Evolutionary conservation across 352 stramenopile genomes (phyloP).

Genomic region (Hyaloperonospora arabidopsidis): DNA sequence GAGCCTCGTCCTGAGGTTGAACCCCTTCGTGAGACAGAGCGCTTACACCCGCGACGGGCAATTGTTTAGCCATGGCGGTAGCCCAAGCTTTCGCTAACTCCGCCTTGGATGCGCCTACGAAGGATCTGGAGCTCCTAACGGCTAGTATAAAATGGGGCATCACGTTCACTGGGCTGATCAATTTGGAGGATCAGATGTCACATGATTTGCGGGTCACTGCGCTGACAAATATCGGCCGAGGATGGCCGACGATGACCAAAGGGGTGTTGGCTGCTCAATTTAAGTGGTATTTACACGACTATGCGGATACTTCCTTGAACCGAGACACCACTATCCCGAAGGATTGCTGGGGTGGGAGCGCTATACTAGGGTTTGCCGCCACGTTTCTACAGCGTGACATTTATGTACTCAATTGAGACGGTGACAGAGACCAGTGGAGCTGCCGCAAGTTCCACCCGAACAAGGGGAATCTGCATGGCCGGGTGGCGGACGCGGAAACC

Average conservation of each 20-base stretch:
- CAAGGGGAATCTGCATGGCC: too few species aligned
- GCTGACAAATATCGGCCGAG: not conserved
- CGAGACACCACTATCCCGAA: too few species aligned
- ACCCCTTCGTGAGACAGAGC: not conserved
- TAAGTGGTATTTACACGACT: conserved; percentile 9
- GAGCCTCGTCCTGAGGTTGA: not conserved
- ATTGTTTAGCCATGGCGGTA: not conserved
- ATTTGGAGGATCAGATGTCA: not conserved
- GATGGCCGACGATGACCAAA: not conserved
- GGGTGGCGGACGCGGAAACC: too few species aligned
- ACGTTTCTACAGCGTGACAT: too few species aligned
- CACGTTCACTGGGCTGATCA: not conserved
- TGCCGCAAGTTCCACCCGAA: too few species aligned
- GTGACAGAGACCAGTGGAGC: too few species aligned
- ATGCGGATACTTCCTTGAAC: too few species aligned
- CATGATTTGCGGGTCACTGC: not conserved
- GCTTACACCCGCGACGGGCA: not conserved
- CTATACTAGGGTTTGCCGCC: too few species aligned
- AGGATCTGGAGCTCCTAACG: not conserved
- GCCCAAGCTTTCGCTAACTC: not conserved
- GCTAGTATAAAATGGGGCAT: not conserved
- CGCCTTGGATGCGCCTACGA: not conserved
- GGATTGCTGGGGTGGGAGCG: too few species aligned
- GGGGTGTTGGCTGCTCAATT: not conserved
- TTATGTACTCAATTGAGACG: too few species aligned